Evolutionary conservation across 164 flowering plant species (phyloP), one percentile per base, ranked within the genome.

Genomic region (Tinospora cordifolia): DNA sequence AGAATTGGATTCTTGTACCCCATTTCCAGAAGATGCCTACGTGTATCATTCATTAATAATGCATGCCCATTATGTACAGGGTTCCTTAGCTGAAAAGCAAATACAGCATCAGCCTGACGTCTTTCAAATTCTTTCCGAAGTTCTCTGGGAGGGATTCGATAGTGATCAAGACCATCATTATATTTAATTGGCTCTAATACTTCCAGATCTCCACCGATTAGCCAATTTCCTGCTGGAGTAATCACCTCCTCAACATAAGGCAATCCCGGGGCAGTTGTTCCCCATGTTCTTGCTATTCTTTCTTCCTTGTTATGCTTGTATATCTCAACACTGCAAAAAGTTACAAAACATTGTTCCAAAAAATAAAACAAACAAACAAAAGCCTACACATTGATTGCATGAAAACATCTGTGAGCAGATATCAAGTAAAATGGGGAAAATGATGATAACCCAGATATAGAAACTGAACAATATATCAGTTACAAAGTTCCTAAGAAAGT

Each of bases 41-140:
- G 70, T 3, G 77, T 75, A 57, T 75, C 77, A 38, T 87, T 93
- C 98, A 93, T 93, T 60, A 93, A 76, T 74, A 93, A 80, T 44
- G 98, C 96, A 82, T 93, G 98, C 46, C 98, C 97, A 82, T 93
- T 93, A 47, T 93, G 97, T 54, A 93, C 97, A 71, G 98, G 98
- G 69, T 93, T 93, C 76, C 98, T 85, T 60, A 93, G 77, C 82
- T 93, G 98, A 81, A 93, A 93, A 9, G 98, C 98, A 83, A 93
- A 93, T 64, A 93, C 97, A 19, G 98, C 98, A 87, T 93, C 98
- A 34, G 98, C 97, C 66, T 89, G 75, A 65, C 94, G 94, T 76
- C 69, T 84, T 64, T 91, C 96, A 76, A 91, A 93, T 77, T 93
- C 98, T 69, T 80, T 63, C 15, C 98, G 81, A 12, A 91, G 84